Evolutionary conservation across 306 rosid species (phyloP).

Genomic region (Oxytropis ochrocephala): DNA sequence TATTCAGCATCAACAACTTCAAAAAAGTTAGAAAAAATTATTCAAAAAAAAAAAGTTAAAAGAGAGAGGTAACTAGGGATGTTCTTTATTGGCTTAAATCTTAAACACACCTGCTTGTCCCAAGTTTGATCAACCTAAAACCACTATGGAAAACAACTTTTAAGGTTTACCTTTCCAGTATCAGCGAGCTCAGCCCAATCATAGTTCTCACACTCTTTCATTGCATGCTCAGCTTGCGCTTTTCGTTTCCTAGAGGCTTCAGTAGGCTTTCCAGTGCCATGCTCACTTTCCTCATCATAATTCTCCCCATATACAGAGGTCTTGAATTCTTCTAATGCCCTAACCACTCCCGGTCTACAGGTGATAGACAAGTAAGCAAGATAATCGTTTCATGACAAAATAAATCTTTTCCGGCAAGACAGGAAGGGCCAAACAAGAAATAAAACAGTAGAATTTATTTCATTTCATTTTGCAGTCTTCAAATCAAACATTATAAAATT

Average conservation of each 20-base stretch:
- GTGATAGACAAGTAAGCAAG: slow-evolving; percentile 29
- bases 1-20: slow-evolving; percentile 1
- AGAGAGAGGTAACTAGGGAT: background rate
- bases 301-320: slow-evolving; percentile 70
- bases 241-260: slow-evolving; percentile 69
- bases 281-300: slow-evolving; percentile 50
- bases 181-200: slow-evolving; percentile 86
- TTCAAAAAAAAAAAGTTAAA: background rate
- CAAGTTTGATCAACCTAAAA: slow-evolving; percentile 12
- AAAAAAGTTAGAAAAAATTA: background rate
- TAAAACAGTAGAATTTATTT: background rate
- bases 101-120: slow-evolving; percentile 4
- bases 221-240: slow-evolving; percentile 54
- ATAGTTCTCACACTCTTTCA: slow-evolving; percentile 50
- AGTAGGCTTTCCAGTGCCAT: slow-evolving; percentile 34
- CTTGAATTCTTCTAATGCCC: slow-evolving; percentile 74
- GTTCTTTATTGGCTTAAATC: background rate
- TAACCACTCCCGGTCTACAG: slow-evolving; percentile 71
- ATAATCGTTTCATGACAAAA: slow-evolving; percentile 7
- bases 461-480: background rate
- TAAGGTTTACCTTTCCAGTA: slow-evolving; percentile 64
- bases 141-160: slow-evolving; percentile 2
- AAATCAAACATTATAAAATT: slow-evolving; percentile 1
- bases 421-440: slow-evolving; percentile 2
- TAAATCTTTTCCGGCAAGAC: background rate